A percentile compares a stretch with the other conserved stretches of the same genome.
phyloP scores from a whole-genome alignment of 805 yeast genomes.

The Saccharomycopsis javanensis region DNA sequence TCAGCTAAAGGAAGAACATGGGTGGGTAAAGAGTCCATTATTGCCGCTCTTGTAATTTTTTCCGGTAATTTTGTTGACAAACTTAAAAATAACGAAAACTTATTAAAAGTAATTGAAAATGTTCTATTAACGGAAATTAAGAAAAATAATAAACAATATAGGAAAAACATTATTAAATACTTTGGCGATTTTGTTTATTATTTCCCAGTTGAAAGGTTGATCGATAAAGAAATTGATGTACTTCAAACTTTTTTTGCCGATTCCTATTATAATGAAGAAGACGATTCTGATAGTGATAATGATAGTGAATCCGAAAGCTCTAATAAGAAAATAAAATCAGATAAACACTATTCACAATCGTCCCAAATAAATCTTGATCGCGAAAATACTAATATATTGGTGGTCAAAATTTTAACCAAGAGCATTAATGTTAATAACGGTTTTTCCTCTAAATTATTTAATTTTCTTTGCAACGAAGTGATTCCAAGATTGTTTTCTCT shows the following conservation, averaged over 20 bases:
- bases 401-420: conserved; percentile 30
- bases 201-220: conserved; percentile 27
- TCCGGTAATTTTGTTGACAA: conserved; percentile 26
- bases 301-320: conserved; percentile 21
- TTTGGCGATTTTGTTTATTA: conserved; percentile 41
- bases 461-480: conserved; percentile 26
- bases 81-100: conserved; percentile 25
- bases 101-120: conserved; percentile 32
- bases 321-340: conserved; percentile 22
- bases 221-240: conserved; percentile 28
- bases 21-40: conserved; percentile 74
- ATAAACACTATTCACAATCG: conserved; percentile 30
- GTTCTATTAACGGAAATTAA: conserved; percentile 51
- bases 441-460: conserved; percentile 20
- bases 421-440: conserved; percentile 24
- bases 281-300: conserved; percentile 26
- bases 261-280: conserved; percentile 27
- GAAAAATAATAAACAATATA: conserved; percentile 58
- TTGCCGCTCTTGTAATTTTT: conserved; percentile 59
- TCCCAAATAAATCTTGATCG: conserved; percentile 33
- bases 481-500: conserved; percentile 25
- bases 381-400: conserved; percentile 39
- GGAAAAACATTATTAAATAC: conserved; percentile 41
- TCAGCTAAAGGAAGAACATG: conserved; percentile 74
- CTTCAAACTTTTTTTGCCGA: conserved; percentile 29